phyloP scores from a whole-genome alignment of 345 rosid genomes.

The Moringa oleifera region DNA sequence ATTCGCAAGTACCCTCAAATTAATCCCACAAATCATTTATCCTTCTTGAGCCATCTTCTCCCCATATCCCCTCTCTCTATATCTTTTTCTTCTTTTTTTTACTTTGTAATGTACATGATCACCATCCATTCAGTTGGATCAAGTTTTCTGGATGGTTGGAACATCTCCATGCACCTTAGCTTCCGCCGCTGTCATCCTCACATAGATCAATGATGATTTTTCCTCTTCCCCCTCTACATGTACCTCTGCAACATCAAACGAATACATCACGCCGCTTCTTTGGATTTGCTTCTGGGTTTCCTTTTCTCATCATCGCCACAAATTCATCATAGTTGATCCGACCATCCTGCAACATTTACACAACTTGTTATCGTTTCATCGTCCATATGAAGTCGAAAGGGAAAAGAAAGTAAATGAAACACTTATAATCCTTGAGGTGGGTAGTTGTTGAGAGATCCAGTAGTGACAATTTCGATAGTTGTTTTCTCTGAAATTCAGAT shows the following conservation, averaged over 20 bases:
- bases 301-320: constrained; percentile 98
- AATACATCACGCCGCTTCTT: constrained; percentile 81
- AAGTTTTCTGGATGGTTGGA: no score
- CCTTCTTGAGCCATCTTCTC: constrained; percentile 19
- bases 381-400: background rate
- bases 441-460: no score
- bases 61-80: constrained; percentile 1
- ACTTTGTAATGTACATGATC: background rate
- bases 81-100: no score
- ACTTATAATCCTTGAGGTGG: no score
- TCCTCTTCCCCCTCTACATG: constrained; percentile 22
- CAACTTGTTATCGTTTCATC: no score
- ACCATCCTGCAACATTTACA: constrained; percentile 63
- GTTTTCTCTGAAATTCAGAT: background rate
- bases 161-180: background rate
- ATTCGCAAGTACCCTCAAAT: constrained; percentile 15
- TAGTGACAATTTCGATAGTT: no score
- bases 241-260: constrained; percentile 15
- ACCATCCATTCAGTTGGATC: background rate
- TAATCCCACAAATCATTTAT: constrained; percentile 1
- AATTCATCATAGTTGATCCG: constrained; percentile 90
- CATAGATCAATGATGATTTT: no score
- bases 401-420: no score
- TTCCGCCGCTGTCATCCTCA: background rate
- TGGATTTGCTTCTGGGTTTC: constrained; percentile 71